These are phyloP conservation scores for Xylaria sp. DNA, from an alignment of 2,329 filamentous ascomycete species.

Conservation along the genomic window DNA sequence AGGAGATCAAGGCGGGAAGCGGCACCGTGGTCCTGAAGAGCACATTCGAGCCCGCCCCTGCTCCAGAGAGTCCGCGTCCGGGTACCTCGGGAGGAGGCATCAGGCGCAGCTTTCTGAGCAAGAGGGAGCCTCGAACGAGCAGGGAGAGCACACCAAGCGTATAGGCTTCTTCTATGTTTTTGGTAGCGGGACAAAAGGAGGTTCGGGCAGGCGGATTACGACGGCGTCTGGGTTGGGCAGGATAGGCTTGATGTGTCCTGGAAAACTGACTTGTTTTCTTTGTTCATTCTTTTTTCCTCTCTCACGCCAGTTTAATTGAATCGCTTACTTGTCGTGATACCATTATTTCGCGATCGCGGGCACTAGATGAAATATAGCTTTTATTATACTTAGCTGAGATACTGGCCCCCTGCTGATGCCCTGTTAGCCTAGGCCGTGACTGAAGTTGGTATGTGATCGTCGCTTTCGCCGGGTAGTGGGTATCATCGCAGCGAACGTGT, in stretches of 20 bases:
- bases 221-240: constrained; percentile 15
- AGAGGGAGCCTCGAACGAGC: constrained; percentile 34
- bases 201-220: background rate
- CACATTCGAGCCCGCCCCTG: constrained; percentile 61
- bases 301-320: background rate
- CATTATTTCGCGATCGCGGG: background rate
- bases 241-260: constrained; percentile 7
- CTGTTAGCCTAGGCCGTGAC: too few species aligned
- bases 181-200: background rate
- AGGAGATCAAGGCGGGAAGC: constrained; percentile 73
- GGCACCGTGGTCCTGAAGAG: constrained; percentile 77
- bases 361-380: background rate
- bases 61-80: constrained; percentile 32
- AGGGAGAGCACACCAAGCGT: constrained; percentile 35
- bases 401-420: background rate
- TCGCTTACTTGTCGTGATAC: constrained; percentile 9
- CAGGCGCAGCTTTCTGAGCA: constrained; percentile 39
- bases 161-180: background rate
- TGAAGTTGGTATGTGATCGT: too few species aligned
- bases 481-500: too few species aligned
- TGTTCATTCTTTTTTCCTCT: background rate
- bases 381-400: background rate
- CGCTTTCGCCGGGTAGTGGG: too few species aligned
- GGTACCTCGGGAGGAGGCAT: constrained; percentile 28
- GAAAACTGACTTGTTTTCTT: background rate